phyloP scores from a whole-genome alignment of 2,329 filamentous ascomycete genomes.

The Curvularia spicifera region DNA sequence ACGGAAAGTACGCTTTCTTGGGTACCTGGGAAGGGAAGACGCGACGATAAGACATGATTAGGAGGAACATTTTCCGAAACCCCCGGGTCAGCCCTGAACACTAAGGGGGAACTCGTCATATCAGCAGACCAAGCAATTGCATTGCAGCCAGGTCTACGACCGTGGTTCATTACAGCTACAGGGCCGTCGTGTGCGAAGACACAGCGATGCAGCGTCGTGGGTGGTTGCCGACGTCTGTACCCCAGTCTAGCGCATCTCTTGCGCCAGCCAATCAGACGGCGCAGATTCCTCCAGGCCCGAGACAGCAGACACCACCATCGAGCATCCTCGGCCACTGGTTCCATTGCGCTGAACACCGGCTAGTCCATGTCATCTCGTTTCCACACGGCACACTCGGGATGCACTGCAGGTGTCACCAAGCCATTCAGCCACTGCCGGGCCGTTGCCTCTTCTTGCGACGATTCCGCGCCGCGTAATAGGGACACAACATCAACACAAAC shows the following conservation, averaged over 20 bases:
- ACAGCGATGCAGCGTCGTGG: slow-evolving; percentile 36
- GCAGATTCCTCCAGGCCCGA: slow-evolving; percentile 13
- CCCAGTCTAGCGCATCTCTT: slow-evolving; percentile 30
- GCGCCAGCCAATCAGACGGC: slow-evolving; percentile 32
- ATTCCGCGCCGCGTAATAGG: slow-evolving; percentile 24
- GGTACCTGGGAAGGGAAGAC: slow-evolving; percentile 19
- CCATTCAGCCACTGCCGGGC: slow-evolving; percentile 34
- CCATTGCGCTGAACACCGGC: slow-evolving; percentile 7
- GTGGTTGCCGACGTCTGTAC: slow-evolving; percentile 35
- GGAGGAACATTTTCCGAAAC: slow-evolving; percentile 20
- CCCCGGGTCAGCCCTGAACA: slow-evolving; percentile 8
- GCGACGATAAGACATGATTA: slow-evolving; percentile 12
- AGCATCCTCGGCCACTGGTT: slow-evolving; percentile 31
- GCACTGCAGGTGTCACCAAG: slow-evolving; percentile 8
- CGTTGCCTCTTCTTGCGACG: slow-evolving; percentile 29
- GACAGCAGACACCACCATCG: slow-evolving; percentile 24
- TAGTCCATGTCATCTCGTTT: slow-evolving; percentile 42
- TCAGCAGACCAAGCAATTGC: slow-evolving; percentile 26
- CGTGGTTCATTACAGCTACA: slow-evolving; percentile 32
- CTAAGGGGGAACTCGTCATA: slow-evolving; percentile 13
- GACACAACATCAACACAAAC: too few relatives aligned
- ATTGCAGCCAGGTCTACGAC: slow-evolving; percentile 12
- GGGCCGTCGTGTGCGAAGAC: slow-evolving; percentile 26
- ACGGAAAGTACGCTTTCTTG: slow-evolving; percentile 27
- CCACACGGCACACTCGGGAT: slow-evolving; percentile 14